A percentile compares a stretch with the other conserved stretches of the same genome.
These are phyloP conservation scores for Solanum chiquidenum DNA, from an alignment of 257 asterid species.

Conservation along the genomic window DNA sequence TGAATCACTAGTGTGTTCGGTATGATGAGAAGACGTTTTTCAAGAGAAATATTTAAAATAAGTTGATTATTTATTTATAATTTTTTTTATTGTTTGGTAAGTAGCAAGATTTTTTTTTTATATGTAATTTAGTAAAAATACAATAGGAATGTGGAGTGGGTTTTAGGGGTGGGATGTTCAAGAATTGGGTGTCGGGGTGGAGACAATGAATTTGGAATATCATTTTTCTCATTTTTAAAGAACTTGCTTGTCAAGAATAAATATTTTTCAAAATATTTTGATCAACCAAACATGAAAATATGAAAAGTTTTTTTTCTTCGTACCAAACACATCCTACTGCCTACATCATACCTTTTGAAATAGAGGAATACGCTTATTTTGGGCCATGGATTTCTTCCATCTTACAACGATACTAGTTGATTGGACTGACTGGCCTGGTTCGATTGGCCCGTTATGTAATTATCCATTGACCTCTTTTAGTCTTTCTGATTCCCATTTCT, in stretches of 20 bases:
- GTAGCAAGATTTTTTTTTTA: too few relatives aligned
- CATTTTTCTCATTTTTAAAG: too few relatives aligned
- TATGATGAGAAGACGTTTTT: too few relatives aligned
- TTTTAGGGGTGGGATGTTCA: neutral
- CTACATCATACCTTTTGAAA: neutral
- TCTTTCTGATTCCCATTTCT: too few relatives aligned
- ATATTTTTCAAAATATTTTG: too few relatives aligned
- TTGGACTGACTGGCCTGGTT: neutral
- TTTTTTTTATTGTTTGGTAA: too few relatives aligned
- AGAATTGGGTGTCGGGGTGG: neutral
- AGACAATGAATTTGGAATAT: neutral
- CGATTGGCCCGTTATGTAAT: neutral
- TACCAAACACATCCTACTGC: neutral
- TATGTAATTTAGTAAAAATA: neutral
- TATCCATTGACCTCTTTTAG: neutral
- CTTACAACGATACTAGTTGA: neutral
- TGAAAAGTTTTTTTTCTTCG: neutral
- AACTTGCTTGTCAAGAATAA: too few relatives aligned
- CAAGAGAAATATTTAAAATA: too few relatives aligned
- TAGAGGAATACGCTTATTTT: neutral
- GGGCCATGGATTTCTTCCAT: neutral
- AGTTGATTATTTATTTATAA: too few relatives aligned
- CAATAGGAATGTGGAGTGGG: neutral
- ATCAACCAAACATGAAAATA: neutral
- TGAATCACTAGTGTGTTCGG: neutral